These are phyloP conservation scores for Aspergillus viridinutans DNA, from an alignment of 2,329 filamentous ascomycete genomes.

Conservation along the genomic window DNA sequence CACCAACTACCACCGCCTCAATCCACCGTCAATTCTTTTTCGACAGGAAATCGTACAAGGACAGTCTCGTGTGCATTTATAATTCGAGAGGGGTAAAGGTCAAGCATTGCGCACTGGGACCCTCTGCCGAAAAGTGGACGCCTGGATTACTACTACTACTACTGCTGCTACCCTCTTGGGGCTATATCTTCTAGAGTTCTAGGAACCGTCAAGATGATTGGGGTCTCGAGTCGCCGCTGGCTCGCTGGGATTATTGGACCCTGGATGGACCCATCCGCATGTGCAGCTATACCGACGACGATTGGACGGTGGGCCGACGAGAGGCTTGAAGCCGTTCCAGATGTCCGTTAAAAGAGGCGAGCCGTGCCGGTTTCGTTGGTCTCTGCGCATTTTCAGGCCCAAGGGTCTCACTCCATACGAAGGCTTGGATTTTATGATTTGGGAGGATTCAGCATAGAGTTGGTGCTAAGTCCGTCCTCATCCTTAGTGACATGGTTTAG, in stretches of 20 bases:
- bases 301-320: not conserved
- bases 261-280: not conserved
- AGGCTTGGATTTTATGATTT: not conserved
- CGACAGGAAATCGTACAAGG: not conserved
- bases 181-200: too few species aligned
- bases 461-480: not conserved
- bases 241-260: not conserved
- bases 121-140: too few species aligned
- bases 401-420: not conserved
- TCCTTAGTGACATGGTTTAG: too few species aligned
- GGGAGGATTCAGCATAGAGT: not conserved
- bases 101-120: not conserved
- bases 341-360: not conserved
- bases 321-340: not conserved
- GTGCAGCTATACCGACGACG: not conserved
- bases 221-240: not conserved
- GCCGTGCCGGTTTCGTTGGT: not conserved
- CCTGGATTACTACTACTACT: too few species aligned
- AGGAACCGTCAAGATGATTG: not conserved
- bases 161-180: too few species aligned
- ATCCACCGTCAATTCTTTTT: not conserved
- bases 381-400: not conserved
- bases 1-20: not conserved
- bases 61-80: not conserved
- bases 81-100: not conserved